Evolutionary conservation across 179 eudicot species (phyloP), one percentile per base, ranked within the genome.

Genomic region (Beta lomatogona): DNA sequence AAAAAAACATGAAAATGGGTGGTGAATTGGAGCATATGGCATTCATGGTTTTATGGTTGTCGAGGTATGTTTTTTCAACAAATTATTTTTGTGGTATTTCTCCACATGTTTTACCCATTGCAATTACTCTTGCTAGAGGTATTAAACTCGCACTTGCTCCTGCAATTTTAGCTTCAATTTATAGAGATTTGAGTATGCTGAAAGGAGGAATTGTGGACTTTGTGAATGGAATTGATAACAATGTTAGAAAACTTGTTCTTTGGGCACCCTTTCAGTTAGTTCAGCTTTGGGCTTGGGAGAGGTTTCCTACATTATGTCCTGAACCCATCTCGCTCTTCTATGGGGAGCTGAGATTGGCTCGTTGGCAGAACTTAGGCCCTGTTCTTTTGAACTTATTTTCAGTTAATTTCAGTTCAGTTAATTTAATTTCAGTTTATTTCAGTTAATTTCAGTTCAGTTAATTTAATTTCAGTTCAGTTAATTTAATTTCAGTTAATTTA

Each of bases 281-380:
- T 13, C 89, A 87, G 67, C 48, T 82, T 61, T 87, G 89, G 89
- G 89, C 65, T 82, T 88, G 87, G 87, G 91, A 89, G 70, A 89
- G 89, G 54, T 81, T 89, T 9, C 82, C 82, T 0, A 25, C 28
- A 25, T 0, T 25, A 25, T 25, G 28, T 25, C 28, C 28, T 25
- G 28, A 25, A 25, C 28, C 28, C 28, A 25, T 25, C 28, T 25
- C 1, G 1, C 28, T 25, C 28, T 25, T 25, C 28, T 1, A 25
- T 25, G 28, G 28, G 28, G 28, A 25, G 28, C 28, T 1, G 28
- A 25, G 28, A 25, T 25, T 25, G 28, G 28, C 28, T 25, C 28
- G 28, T 25, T 25, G 28, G 28, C 28, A 25, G 28, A 25, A 25
- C 28, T 25, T n/a, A n/a, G n/a, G n/a, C n/a, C n/a, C n/a, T n/a